Percentiles rank a stretch among this genome's conserved stretches.
These are phyloP conservation scores for Tylopilus plumbeoviolaceoides DNA, from an alignment of 768 basidiomycete species.

Conservation along the genomic window DNA sequence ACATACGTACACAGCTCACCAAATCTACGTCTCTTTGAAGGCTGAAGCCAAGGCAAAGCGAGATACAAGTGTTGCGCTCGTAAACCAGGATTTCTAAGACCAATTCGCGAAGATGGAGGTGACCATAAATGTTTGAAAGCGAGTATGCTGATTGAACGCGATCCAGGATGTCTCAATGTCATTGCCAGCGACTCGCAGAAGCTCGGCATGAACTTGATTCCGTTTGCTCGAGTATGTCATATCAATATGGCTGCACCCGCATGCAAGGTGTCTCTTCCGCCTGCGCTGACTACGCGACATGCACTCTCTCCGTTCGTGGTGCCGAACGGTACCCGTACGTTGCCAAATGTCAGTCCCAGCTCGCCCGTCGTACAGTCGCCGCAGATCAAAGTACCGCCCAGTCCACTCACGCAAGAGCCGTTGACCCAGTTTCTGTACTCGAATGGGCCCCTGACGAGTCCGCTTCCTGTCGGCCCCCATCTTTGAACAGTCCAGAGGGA, in stretches of 20 bases:
- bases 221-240: too few relatives aligned
- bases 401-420: slow-evolving; percentile 33
- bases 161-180: slow-evolving; percentile 38
- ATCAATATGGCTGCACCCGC: too few relatives aligned
- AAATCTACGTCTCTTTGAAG: slow-evolving; percentile 46
- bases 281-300: slow-evolving; percentile 20
- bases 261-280: slow-evolving; percentile 16
- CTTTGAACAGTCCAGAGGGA: slow-evolving; percentile 15
- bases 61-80: slow-evolving; percentile 32
- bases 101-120: slow-evolving; percentile 51
- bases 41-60: slow-evolving; percentile 37
- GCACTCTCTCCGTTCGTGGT: slow-evolving; percentile 20
- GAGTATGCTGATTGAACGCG: slow-evolving; percentile 4
- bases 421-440: slow-evolving; percentile 3
- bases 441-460: slow-evolving; percentile 2
- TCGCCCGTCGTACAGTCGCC: slow-evolving; percentile 33
- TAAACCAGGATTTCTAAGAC: slow-evolving; percentile 46
- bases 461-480: too few relatives aligned
- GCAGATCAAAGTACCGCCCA: slow-evolving; percentile 32
- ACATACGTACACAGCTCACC: slow-evolving; percentile 39
- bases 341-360: background rate
- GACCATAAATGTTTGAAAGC: slow-evolving; percentile 2
- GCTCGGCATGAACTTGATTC: too few relatives aligned
- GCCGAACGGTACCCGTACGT: too few relatives aligned
- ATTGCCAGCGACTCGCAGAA: too few relatives aligned